phyloP scores from a whole-genome alignment of 1,284 basidiomycete species.

The Hymenochaete sp. region DNA sequence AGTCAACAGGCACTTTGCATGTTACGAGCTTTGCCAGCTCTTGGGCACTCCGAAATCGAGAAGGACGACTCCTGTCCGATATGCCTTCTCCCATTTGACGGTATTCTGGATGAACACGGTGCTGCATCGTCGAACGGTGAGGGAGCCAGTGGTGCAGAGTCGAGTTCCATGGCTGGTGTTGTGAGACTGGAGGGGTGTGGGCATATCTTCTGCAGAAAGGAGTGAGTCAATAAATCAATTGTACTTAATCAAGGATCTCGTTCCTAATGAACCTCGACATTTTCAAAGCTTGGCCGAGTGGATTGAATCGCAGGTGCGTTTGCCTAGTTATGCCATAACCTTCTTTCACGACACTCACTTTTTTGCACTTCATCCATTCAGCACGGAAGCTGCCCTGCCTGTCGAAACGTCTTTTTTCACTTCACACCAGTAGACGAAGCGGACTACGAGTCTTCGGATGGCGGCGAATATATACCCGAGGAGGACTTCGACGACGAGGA shows the following conservation, averaged over 20 bases:
- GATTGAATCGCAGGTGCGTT: slow-evolving; percentile 46
- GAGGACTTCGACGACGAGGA: slow-evolving; percentile 38
- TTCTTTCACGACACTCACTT: slow-evolving; percentile 7
- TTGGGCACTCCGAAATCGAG: slow-evolving; percentile 4
- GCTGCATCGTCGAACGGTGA: background rate
- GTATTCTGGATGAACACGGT: slow-evolving; percentile 31
- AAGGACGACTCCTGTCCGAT: slow-evolving; percentile 52
- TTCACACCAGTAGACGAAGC: slow-evolving; percentile 42
- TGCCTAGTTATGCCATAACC: background rate
- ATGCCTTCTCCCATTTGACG: slow-evolving; percentile 45
- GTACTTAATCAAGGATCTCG: background rate
- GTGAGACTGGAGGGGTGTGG: slow-evolving; percentile 52
- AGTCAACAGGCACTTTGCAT: slow-evolving; percentile 8
- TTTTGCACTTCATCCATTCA: slow-evolving; percentile 25
- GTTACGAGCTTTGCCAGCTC: slow-evolving; percentile 7
- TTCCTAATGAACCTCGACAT: slow-evolving; percentile 5
- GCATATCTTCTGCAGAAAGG: slow-evolving; percentile 57
- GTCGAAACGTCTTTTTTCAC: slow-evolving; percentile 49
- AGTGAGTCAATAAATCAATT: slow-evolving; percentile 34
- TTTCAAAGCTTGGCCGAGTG: slow-evolving; percentile 47
- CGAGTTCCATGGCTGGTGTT: slow-evolving; percentile 30
- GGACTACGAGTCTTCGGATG: slow-evolving; percentile 58
- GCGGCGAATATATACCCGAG: slow-evolving; percentile 53
- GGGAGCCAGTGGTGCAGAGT: background rate
- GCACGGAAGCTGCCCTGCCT: slow-evolving; percentile 67